These are phyloP conservation scores for Syzygium jambos DNA, from an alignment of 345 rosid genomes.

Conservation along the genomic window DNA sequence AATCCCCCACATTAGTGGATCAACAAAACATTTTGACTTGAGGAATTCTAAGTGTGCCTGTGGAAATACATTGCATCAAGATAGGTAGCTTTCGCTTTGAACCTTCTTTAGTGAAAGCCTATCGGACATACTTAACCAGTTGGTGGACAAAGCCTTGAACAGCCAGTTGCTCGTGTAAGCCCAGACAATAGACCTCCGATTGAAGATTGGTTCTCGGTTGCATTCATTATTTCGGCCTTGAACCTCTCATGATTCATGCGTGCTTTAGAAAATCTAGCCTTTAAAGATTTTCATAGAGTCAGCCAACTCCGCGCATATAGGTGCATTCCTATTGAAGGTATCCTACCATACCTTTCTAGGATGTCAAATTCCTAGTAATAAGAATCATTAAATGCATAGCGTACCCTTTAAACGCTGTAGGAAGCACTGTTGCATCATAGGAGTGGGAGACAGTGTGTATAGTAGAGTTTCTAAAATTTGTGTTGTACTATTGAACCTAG, in stretches of 20 bases:
- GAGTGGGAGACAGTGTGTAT: not conserved
- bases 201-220: not conserved
- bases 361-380: not conserved
- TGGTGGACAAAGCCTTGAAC: not conserved
- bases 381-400: not conserved
- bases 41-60: not conserved
- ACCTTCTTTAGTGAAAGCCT: not conserved
- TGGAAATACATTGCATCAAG: not conserved
- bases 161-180: not conserved
- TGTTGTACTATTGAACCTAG: not conserved
- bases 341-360: not conserved
- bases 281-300: not conserved
- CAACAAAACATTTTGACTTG: not conserved
- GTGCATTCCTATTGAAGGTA: not conserved
- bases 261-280: not conserved
- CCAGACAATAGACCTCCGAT: fast-evolving
- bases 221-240: not conserved
- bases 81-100: not conserved
- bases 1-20: not conserved
- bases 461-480: not conserved
- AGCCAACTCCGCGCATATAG: fast-evolving
- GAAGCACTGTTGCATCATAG: not conserved
- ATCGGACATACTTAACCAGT: not conserved
- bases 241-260: not conserved
- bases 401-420: not conserved